Base-by-base conservation (phyloP, 2,329 filamentous ascomycete species). In the Xylariaceae sp. region DNA sequence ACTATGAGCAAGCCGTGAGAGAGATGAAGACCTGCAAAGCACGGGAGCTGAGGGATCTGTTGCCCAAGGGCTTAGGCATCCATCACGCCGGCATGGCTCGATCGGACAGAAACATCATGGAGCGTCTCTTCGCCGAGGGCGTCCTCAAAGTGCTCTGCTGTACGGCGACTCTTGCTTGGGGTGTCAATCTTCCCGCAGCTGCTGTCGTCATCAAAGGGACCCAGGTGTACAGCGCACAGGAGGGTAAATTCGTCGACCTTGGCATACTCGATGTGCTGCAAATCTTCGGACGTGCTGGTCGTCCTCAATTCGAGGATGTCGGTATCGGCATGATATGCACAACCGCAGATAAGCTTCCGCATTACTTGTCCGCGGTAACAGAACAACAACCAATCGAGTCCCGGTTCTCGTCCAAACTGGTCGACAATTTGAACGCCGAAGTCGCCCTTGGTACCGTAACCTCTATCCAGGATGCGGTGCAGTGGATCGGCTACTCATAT, bases 291-390 rank as follows among this genome's bases (percentile, higher is more conserved):
- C 89, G 92, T 72, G 93, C 92, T 39, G 92, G 92, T 68, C 83
- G 92, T 57, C 92, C 93, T 25, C 92, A 98, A 55, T 98, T 95
- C 48, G 89, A 96, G 55, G 92, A 96, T 52, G 92, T 83, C 22
- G 92, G 92, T 68, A 94, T 96, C 47, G 93, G 93, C 43, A 95
- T 95, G 69, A 98, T 98, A 45, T 93, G 88, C 51, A 98, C 93
- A 0, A 94, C 87, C 0, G 83, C 89, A n/a, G 89, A 95, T 58
- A 94, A 89, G 55, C 67, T 98, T 7, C 66, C 82, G 19, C 90
- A 98, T 56, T 98, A 98, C 55, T 68, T 96, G 29, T 82, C 82
- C 25, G 89, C 92, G 2, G 85, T 98, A 3, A 98, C 92, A 8
- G 85, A 94, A 44, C 92, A 98, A 55, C 82, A 94, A 44, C 92